A percentile compares a stretch with the other conserved stretches of the same genome.
Conservation (phyloP, 768 basidiomycete genomes). For the Leucosporidium creatinivorum region DNA sequence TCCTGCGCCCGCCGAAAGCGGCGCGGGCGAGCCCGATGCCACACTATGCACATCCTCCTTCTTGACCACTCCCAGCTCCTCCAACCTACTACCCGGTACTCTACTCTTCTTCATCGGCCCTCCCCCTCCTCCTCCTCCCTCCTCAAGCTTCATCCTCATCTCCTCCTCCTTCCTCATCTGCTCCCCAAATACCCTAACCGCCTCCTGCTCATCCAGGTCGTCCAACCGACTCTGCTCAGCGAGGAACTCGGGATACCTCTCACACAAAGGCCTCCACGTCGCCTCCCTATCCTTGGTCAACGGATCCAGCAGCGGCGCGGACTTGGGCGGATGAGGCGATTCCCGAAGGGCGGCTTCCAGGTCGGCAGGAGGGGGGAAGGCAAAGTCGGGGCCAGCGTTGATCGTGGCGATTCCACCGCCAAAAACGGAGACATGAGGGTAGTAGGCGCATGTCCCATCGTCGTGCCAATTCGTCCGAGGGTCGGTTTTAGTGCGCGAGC, state of each 20-base stretch:
- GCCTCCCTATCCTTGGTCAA: background rate
- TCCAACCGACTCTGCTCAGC: slow-evolving; percentile 72
- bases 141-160: background rate
- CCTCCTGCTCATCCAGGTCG: slow-evolving; percentile 58
- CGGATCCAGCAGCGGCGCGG: slow-evolving; percentile 37
- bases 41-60: background rate
- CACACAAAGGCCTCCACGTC: slow-evolving; percentile 71
- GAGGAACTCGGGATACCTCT: slow-evolving; percentile 79
- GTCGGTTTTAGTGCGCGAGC: slow-evolving; percentile 47
- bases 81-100: background rate
- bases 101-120: background rate
- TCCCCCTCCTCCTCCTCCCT: background rate
- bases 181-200: background rate
- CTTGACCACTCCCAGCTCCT: background rate
- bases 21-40: background rate
- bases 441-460: slow-evolving; percentile 92
- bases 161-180: background rate
- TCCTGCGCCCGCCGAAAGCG: no score
- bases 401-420: slow-evolving; percentile 75
- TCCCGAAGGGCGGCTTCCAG: slow-evolving; percentile 58
- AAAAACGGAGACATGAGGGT: slow-evolving; percentile 87
- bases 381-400: slow-evolving; percentile 84
- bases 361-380: slow-evolving; percentile 68
- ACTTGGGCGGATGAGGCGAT: slow-evolving; percentile 32
- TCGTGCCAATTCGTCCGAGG: slow-evolving; percentile 68